Conservation (phyloP, 1,139 yeast species). For the Kurtzmaniella quercitrusa region DNA sequence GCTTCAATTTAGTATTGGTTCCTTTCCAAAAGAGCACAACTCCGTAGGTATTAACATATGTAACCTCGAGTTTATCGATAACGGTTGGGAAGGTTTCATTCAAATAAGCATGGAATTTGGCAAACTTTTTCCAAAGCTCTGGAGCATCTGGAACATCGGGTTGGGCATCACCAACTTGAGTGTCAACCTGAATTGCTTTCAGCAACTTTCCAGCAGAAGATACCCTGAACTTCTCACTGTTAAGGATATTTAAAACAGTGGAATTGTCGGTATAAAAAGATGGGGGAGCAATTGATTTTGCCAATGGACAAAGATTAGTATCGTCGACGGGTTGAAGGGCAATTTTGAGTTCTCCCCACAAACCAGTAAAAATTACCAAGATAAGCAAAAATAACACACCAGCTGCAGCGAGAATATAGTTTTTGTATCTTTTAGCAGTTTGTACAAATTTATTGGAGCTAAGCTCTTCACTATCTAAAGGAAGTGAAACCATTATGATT, state of each 20-base stretch:
- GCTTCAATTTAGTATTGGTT: slow-evolving; percentile 47
- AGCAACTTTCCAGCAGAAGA: slow-evolving; percentile 33
- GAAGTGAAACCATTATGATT: slow-evolving; percentile 11
- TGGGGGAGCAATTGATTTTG: slow-evolving; percentile 27
- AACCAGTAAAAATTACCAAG: slow-evolving; percentile 20
- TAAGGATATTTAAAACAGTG: slow-evolving; percentile 28
- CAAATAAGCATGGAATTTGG: slow-evolving; percentile 53
- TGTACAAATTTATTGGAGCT: slow-evolving; percentile 1
- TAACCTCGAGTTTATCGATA: slow-evolving; percentile 44
- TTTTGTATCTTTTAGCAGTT: slow-evolving; percentile 4
- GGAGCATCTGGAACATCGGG: slow-evolving; percentile 38
- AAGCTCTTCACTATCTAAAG: slow-evolving; percentile 5
- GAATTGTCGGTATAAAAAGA: slow-evolving; percentile 29
- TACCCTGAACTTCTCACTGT: slow-evolving; percentile 31
- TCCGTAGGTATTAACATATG: slow-evolving; percentile 62
- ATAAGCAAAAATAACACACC: slow-evolving; percentile 12
- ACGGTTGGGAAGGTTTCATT: slow-evolving; percentile 57
- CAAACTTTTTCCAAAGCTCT: slow-evolving; percentile 41
- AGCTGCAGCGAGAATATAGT: slow-evolving; percentile 8
- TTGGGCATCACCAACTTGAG: slow-evolving; percentile 42
- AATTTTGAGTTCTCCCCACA: slow-evolving; percentile 17
- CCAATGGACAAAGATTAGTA: slow-evolving; percentile 25
- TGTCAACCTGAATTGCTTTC: slow-evolving; percentile 42
- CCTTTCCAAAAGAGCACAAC: slow-evolving; percentile 69
- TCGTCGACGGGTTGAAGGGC: slow-evolving; percentile 18